These are phyloP conservation scores for Pleurostoma richardsiae DNA, from an alignment of 2,329 filamentous ascomycete species.

Conservation along the genomic window DNA sequence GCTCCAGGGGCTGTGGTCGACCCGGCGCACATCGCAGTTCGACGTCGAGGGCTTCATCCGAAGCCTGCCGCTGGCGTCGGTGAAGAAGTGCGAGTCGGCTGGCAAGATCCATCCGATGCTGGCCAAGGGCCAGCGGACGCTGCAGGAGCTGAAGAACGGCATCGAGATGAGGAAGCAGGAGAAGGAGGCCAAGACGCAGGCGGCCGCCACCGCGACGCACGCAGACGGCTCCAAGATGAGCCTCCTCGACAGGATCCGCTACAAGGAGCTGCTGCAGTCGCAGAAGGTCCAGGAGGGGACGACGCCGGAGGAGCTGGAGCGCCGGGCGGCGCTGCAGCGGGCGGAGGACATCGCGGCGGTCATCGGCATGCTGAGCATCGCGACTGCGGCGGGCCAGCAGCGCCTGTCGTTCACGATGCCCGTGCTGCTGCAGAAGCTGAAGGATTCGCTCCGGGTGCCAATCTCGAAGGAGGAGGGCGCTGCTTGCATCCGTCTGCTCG, in stretches of 20 bases:
- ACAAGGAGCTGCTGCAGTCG: slow-evolving; percentile 57
- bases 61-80: slow-evolving; percentile 48
- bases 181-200: slow-evolving; percentile 24
- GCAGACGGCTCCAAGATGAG: slow-evolving; percentile 48
- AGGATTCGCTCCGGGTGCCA: slow-evolving; percentile 58
- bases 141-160: slow-evolving; percentile 63
- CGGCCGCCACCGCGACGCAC: slow-evolving; percentile 15
- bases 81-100: slow-evolving; percentile 46
- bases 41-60: slow-evolving; percentile 44
- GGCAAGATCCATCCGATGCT: slow-evolving; percentile 51
- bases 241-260: slow-evolving; percentile 70
- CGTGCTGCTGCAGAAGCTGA: slow-evolving; percentile 58
- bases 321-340: slow-evolving; percentile 61
- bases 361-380: slow-evolving; percentile 59
- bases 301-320: slow-evolving; percentile 50
- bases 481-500: slow-evolving; percentile 45
- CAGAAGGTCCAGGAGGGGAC: slow-evolving; percentile 36
- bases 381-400: slow-evolving; percentile 43
- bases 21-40: slow-evolving; percentile 16
- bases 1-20: slow-evolving; percentile 39
- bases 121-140: slow-evolving; percentile 61
- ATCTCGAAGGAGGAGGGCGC: slow-evolving; percentile 48
- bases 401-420: slow-evolving; percentile 63
- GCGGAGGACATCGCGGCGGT: slow-evolving; percentile 64
- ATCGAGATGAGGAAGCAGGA: slow-evolving; percentile 48